Evolutionary conservation across 805 yeast genomes (phyloP).

Genomic region (Wickerhamomyces ciferrii): DNA sequence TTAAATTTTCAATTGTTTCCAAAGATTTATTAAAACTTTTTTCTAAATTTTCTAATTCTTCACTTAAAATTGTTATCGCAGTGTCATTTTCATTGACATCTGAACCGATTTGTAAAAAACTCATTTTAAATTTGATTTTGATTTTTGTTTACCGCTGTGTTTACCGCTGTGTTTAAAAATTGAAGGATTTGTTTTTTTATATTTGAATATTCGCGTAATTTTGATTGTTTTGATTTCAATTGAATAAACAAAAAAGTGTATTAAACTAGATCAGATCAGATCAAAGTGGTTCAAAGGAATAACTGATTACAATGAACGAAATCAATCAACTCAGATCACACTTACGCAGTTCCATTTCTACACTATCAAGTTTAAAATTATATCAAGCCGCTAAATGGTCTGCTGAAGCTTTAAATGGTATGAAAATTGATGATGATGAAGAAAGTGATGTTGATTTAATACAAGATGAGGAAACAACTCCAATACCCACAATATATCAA

Average conservation of each 20-base stretch:
- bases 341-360: conserved; percentile 34
- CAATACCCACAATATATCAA: background rate
- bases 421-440: conserved; percentile 33
- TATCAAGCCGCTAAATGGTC: conserved; percentile 78
- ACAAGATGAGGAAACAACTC: background rate
- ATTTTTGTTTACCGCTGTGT: too few relatives aligned
- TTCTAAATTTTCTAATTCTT: background rate
- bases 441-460: conserved; percentile 5
- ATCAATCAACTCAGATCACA: conserved; percentile 16
- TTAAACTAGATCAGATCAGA: too few relatives aligned
- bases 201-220: too few relatives aligned
- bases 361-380: conserved; percentile 52
- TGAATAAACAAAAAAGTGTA: too few relatives aligned
- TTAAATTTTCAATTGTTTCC: background rate
- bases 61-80: background rate
- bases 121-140: background rate
- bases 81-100: background rate
- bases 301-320: conserved; percentile 1
- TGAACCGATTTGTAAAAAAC: background rate
- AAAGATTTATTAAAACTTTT: background rate
- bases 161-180: too few relatives aligned
- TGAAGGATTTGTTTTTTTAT: too few relatives aligned
- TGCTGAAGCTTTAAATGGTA: conserved; percentile 81
- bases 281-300: too few relatives aligned
- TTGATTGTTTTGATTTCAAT: background rate